Conservation (phyloP, 1,284 basidiomycete genomes). For the Cryptococcus sp. region DNA sequence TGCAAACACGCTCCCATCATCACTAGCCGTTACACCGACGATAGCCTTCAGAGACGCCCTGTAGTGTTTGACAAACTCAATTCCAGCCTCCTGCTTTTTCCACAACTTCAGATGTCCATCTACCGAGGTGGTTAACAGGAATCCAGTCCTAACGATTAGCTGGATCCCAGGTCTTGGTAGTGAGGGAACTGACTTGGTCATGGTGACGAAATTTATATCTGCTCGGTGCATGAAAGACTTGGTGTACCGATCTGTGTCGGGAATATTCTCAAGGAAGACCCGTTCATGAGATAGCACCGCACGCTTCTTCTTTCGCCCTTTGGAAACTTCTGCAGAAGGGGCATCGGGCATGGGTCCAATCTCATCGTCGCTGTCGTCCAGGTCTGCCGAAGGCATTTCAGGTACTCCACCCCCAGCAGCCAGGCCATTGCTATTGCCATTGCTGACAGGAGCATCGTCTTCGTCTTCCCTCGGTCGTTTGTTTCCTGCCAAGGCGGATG, state of each 20-base stretch:
- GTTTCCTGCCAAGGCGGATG: background rate
- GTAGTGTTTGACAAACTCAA: slow-evolving; percentile 92
- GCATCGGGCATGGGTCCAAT: slow-evolving; percentile 31
- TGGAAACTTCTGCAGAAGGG: slow-evolving; percentile 14
- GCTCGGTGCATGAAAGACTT: slow-evolving; percentile 99
- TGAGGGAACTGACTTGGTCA: slow-evolving; percentile 66
- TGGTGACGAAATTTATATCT: slow-evolving; percentile 76
- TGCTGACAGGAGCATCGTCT: background rate
- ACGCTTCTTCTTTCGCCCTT: slow-evolving; percentile 33
- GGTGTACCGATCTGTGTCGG: slow-evolving; percentile 87
- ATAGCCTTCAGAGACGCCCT: slow-evolving; percentile 83
- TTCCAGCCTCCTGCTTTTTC: slow-evolving; percentile 93
- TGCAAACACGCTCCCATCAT: slow-evolving; percentile 88
- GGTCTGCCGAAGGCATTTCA: slow-evolving; percentile 31
- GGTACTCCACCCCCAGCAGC: slow-evolving; percentile 7
- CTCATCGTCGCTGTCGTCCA: slow-evolving; percentile 43
- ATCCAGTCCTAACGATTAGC: slow-evolving; percentile 55
- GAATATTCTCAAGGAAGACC: slow-evolving; percentile 86
- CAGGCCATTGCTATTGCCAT: slow-evolving; percentile 1
- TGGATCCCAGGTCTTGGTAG: background rate
- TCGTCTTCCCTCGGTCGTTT: slow-evolving; percentile 2
- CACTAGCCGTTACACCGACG: slow-evolving; percentile 75
- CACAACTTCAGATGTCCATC: slow-evolving; percentile 97
- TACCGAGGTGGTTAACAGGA: slow-evolving; percentile 87
- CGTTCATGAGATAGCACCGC: slow-evolving; percentile 67